phyloP scores from a whole-genome alignment of 179 eudicot genomes.

The Gypsophila paniculata region DNA sequence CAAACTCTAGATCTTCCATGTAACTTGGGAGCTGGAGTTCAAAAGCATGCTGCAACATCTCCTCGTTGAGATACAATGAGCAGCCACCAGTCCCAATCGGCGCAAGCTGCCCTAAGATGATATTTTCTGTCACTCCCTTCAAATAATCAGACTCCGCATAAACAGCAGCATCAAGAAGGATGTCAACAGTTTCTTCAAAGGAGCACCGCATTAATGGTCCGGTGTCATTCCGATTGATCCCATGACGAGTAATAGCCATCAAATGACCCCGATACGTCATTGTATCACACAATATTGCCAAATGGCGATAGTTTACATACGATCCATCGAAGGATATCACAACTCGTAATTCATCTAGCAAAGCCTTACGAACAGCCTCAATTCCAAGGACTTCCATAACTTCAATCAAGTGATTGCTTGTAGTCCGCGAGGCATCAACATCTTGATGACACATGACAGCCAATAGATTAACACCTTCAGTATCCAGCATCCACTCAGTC shows the following conservation, averaged over 20 bases:
- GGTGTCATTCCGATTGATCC: slow-evolving; percentile 88
- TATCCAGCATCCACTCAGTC: slow-evolving; percentile 97
- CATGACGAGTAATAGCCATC: slow-evolving; percentile 98
- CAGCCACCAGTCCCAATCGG: slow-evolving; percentile 97
- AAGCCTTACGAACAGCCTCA: slow-evolving; percentile 87
- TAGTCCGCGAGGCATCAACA: slow-evolving; percentile 88
- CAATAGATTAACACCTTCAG: slow-evolving; percentile 96
- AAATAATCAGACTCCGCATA: slow-evolving; percentile 84
- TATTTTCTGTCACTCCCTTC: slow-evolving; percentile 94
- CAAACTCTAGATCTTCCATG: slow-evolving; percentile 76
- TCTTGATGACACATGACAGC: slow-evolving; percentile 95
- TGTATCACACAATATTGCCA: slow-evolving; percentile 95
- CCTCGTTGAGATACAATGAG: slow-evolving; percentile 67
- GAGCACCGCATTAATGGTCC: slow-evolving; percentile 99
- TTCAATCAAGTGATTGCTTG: slow-evolving; percentile 95
- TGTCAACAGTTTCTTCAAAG: slow-evolving; percentile 99
- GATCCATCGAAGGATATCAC: slow-evolving; percentile 97
- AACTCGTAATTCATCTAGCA: slow-evolving; percentile 88
- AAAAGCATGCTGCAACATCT: slow-evolving; percentile 86
- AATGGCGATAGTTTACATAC: slow-evolving; percentile 87
- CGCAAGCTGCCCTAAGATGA: slow-evolving; percentile 97
- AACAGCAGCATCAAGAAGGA: slow-evolving; percentile 97
- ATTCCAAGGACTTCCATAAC: slow-evolving; percentile 95
- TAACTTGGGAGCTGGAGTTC: slow-evolving; percentile 89
- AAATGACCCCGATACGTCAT: slow-evolving; percentile 99